Evolutionary conservation across 2,329 filamentous ascomycete species (phyloP), one percentile per base, ranked within the genome.

Genomic region (Apiospora rasikravindrae): DNA sequence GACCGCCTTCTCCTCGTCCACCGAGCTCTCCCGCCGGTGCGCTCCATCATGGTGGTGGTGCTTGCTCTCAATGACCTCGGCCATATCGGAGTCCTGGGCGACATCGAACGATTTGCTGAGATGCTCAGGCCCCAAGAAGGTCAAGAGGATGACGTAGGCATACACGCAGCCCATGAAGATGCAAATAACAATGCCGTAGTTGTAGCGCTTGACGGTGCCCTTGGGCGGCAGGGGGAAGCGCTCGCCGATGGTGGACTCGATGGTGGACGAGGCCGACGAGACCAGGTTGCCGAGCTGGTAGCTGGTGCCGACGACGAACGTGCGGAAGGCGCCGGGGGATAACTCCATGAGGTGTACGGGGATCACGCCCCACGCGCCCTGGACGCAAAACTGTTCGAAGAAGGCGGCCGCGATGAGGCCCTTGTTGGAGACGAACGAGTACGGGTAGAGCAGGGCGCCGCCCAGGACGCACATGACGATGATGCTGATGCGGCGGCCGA

Each of bases 111-210:
- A 86, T 74, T 85, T 83, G 45, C 83, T 79, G 70, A 89, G 77
- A 72, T 88, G 84, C 81, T 90, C 88, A 0, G 88, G 88, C 0
- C 92, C 92, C 3, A 93, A 61, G 13, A 93, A 80, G 0, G 91
- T 91, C 71, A 94, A 79, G 7, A 90, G 1, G 49, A 91, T 86
- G n/a, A 89, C 84, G 73, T 90, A 91, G 37, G 78, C 87, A 76
- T 88, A 97, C 0, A 97, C 94, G 76, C 92, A 94, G 0, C 88
- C 95, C 93, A 98, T 95, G 83, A 98, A 97, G 78, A 97, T 96
- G 79, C 92, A 94, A 75, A 97, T 96, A 13, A 97, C 94, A 76
- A 91, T 91, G 51, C 94, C 94, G 76, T 97, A 97, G 73, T 94
- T 84, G 80, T 92, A 94, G 3, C 92, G 81, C 44, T 83, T 80